Base-by-base conservation (phyloP, 2,329 filamentous ascomycete species). In the Botryotinia convoluta region DNA sequence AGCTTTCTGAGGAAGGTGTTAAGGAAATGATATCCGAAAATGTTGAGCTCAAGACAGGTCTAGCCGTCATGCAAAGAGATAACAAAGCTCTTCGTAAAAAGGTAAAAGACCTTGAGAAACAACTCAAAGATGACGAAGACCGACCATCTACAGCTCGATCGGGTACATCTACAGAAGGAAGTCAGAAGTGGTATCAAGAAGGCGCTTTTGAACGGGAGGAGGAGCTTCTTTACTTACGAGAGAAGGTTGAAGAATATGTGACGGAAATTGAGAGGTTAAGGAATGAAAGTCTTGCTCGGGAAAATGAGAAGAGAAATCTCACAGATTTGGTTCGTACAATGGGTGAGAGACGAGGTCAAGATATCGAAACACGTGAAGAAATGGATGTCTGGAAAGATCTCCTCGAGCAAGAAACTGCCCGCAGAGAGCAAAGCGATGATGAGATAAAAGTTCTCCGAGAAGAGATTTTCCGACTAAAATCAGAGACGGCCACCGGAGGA, bases 11-110 rank as follows among this genome's bases (percentile, higher is more conserved):
- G 81, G 95, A 98, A 83, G 94, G 95, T 76, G 92, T 99, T 81
- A 97, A 97, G 83, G 95, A 98, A 81, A 97, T 98, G 91, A 97
- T 98, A 78, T 94, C 94, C 62, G 95, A 98, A 82, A 99, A 98
- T 79, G 95, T 98, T 7, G 94, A 98, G 81, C 87, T 98, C 67
- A 96, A 97, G 82, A 97, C 95, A 0, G 93, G 93, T 74, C 89
- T 98, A 62, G 90, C 95, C 5, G 93, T 96, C 51, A 87, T 96
- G 73, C 94, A 97, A 82, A 93, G 97, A 76, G 96, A 99, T 79
- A 96, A 94, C 81, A 96, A 97, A 81, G 87, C 91, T 32, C 83
- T 98, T 72, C 91, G 94, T 35, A 90, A 92, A 75, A 91, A 92
- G 77, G 87, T 97, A 73, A 93, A 95, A 79, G 94, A 98, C 78